These are phyloP conservation scores for Haplosporangium sp. DNA, from an alignment of 371 early-diverging fungal genomes.

Conservation along the genomic window DNA sequence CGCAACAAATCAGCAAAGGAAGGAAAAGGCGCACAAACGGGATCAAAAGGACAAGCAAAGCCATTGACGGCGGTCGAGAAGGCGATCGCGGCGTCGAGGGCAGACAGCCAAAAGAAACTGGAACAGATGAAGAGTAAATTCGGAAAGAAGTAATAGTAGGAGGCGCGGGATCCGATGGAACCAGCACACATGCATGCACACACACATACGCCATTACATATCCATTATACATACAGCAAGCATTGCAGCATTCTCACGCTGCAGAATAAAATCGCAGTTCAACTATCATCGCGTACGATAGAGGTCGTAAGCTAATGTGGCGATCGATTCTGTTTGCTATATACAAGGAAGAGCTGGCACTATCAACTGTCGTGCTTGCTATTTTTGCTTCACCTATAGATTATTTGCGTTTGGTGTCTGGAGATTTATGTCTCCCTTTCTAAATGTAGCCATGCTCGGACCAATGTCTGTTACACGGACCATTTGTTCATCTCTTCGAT, in stretches of 20 bases:
- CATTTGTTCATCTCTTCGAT: conserved; percentile 52
- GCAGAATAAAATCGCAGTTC: too few species aligned
- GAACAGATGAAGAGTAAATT: conserved; percentile 35
- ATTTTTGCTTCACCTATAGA: background rate
- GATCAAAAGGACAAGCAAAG: conserved; percentile 16
- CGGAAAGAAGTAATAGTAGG: conserved; percentile 27
- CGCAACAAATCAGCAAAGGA: background rate
- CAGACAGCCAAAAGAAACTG: conserved; percentile 30
- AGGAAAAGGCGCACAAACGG: background rate
- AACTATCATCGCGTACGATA: background rate
- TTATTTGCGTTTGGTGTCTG: too few species aligned
- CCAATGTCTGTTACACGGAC: conserved; percentile 22
- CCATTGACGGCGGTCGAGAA: conserved; percentile 34
- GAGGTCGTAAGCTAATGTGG: background rate
- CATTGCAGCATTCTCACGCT: background rate
- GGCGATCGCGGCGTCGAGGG: conserved; percentile 35
- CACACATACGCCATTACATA: background rate
- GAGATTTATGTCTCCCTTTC: background rate
- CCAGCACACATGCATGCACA: background rate
- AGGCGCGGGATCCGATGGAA: background rate
- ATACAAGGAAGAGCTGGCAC: too few species aligned
- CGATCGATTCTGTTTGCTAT: too few species aligned
- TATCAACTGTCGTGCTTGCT: background rate
- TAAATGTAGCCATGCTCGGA: background rate
- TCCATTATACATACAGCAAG: background rate